Base-by-base conservation (phyloP, 2,329 filamentous ascomycete genomes). In the Aspergillus carbonarius region DNA sequence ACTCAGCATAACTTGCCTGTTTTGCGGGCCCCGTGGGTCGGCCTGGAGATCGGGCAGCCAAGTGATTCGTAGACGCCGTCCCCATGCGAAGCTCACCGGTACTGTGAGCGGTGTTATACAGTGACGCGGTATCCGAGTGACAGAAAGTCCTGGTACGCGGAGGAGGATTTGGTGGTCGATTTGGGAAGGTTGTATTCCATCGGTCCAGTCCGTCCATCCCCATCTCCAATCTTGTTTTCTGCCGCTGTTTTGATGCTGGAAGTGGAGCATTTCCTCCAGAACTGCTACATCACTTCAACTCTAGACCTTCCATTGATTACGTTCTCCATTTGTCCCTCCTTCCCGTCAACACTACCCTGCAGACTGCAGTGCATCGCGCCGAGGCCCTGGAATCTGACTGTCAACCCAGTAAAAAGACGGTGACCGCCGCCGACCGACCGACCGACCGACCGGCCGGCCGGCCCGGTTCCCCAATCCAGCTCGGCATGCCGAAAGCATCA, bases 61-160 rank as follows among this genome's bases (percentile, higher is more conserved):
- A 30, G 23, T 60, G 58, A 60, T 60, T 60, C 54, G 58, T 57
- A 34, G 49, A 10, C 10, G 47, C 20, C 18, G 42, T 15, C 17
- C 17, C 18, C 20, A 17, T 44, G 10, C 17, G 48, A 47, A 20
- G 48, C 37, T 60, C 58, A 60, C 58, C 58, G 58, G 58, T 60
- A 60, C 48, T 35, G 42, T 13, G 39, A 37, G 18, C 20, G 5
- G 8, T 50, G 58, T 60, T 60, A 57, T 60, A 57, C 58, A 39
- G 46, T 60, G 50, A 60, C 58, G 18, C 18, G 50, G 58, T 60
- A 60, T 57, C 34, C 23, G 18, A 20, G 15, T 60, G 49, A 60
- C 58, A 32, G 23, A 32, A 15, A 18, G 30, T 9, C 30, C 30
- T 55, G 60, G 62, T 65, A 66, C 60, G 59, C 66, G 57, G 61